Evolutionary conservation across 1,284 basidiomycete species (phyloP), one percentile per base, ranked within the genome.

Genomic region (Phellopilus nigrolimitatus): DNA sequence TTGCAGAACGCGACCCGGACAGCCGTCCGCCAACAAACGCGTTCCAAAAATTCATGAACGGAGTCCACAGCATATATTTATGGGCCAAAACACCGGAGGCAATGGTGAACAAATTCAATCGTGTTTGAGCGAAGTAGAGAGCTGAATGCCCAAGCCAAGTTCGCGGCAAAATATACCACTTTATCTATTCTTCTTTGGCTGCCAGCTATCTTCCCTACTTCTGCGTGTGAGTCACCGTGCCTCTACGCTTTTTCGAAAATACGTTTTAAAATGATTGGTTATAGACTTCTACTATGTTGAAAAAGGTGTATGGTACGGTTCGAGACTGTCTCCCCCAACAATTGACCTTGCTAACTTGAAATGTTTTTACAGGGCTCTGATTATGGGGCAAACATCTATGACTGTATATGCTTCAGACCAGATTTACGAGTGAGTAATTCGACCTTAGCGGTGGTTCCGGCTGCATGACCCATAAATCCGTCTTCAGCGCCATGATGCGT

Each of bases 321-420:
- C 22, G 17, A 21, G 43, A 55, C 13, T 42, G 19, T 15, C 24
- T 3, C 34, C 28, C 28, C 2, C 19, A 27, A 22, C 47, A 28
- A 13, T 12, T 4, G 5, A 38, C 15, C 9, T 17, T 46, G 10
- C 3, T 41, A 44, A 46, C 47, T n/a, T 34, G 3, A n/a, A 4
- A 10, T n/a, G 30, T 15, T 7, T 17, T 41, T 3, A 6, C 44
- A 73, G 82, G 82, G 81, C 80, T 2, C 63, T 84, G 50, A 82
- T 84, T 61, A 85, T 84, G 80, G 73, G 79, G 0, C 82, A 85
- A 59, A 81, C 78, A 0, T 79, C 79, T 1, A 58, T 86, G 43
- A 81, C 78, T 37, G 72, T 84, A 8, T 81, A 76, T 54, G 73
- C 76, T 0, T 79, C 80, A 7, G 82, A 85, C 59, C 81, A 84